Evolutionary conservation across 139 green algal genomes (phyloP).

Genomic region (Bryopsis sp.): DNA sequence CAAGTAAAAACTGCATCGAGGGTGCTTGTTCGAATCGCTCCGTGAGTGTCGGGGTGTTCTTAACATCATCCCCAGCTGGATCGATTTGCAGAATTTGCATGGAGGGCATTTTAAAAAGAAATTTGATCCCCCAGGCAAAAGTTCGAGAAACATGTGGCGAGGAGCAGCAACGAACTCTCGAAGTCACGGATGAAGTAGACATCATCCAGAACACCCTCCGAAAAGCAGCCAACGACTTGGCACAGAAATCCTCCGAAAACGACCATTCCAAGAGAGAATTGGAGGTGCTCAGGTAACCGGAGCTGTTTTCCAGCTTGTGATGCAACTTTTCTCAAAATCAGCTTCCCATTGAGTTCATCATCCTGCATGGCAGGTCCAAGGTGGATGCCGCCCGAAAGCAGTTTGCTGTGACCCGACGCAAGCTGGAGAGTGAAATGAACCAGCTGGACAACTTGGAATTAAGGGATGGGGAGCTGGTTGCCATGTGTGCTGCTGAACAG

Average conservation of each 20-base stretch:
- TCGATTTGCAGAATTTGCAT: too few relatives aligned
- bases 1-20: too few relatives aligned
- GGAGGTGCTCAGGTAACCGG: constrained; percentile 27
- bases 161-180: not conserved
- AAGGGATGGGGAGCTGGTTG: constrained; percentile 35
- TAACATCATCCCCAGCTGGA: too few relatives aligned
- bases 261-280: constrained; percentile 24
- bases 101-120: too few relatives aligned
- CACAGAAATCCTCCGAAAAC: constrained; percentile 22
- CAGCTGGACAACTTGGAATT: constrained; percentile 46
- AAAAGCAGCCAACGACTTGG: constrained; percentile 49
- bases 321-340: constrained; percentile 7
- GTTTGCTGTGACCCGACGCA: constrained; percentile 32
- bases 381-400: constrained; percentile 29
- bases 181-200: constrained; percentile 30
- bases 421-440: constrained; percentile 49
- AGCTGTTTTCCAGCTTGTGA: not conserved
- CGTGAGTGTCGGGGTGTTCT: too few relatives aligned
- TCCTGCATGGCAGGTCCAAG: constrained; percentile 8
- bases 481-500: constrained; percentile 35
- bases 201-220: constrained; percentile 40
- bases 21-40: too few relatives aligned
- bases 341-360: not conserved
- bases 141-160: not conserved
- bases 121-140: not conserved